phyloP scores from a whole-genome alignment of 208 protist genomes.

The Leishmania turanica region DNA sequence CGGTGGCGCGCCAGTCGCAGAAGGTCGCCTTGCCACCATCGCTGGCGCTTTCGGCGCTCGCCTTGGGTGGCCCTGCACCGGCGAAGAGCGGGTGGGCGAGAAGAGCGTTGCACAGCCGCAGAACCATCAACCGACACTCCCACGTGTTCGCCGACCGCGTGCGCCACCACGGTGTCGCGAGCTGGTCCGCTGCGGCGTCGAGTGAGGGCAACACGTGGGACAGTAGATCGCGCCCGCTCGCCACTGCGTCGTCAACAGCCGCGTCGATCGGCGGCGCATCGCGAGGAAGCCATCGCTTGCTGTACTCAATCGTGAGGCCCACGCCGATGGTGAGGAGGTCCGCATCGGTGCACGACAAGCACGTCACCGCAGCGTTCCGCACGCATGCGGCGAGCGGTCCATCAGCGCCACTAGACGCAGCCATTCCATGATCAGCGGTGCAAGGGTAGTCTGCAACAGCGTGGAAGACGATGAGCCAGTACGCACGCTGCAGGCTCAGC shows the following conservation, averaged over 20 bases:
- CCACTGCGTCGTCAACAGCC: not conserved
- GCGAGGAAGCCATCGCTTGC: slow-evolving; percentile 19
- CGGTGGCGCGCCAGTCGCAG: not conserved
- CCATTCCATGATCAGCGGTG: not conserved
- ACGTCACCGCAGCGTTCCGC: slow-evolving; percentile 1
- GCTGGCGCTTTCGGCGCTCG: too few species aligned
- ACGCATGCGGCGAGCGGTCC: slow-evolving; percentile 24
- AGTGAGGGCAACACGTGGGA: slow-evolving; percentile 4
- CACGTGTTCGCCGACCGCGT: slow-evolving; percentile 18
- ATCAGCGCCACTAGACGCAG: not conserved
- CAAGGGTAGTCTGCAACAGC: slow-evolving; percentile 1
- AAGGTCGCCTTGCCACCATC: not conserved
- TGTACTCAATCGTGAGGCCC: slow-evolving; percentile 19
- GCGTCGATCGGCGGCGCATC: not conserved
- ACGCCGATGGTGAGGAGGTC: slow-evolving; percentile 23
- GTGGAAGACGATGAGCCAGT: slow-evolving; percentile 23
- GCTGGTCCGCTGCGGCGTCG: not conserved
- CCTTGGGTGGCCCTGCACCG: not conserved
- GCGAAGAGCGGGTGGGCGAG: slow-evolving; percentile 1
- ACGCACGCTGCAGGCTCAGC: slow-evolving; percentile 12
- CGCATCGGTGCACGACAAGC: slow-evolving; percentile 14
- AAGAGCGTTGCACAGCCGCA: slow-evolving; percentile 19
- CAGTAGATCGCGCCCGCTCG: not conserved
- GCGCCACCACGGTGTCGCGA: slow-evolving; percentile 19
- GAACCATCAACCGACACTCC: slow-evolving; percentile 36